Evolutionary conservation across 306 rosid species (phyloP).

Genomic region (Castanopsis chinensis): DNA sequence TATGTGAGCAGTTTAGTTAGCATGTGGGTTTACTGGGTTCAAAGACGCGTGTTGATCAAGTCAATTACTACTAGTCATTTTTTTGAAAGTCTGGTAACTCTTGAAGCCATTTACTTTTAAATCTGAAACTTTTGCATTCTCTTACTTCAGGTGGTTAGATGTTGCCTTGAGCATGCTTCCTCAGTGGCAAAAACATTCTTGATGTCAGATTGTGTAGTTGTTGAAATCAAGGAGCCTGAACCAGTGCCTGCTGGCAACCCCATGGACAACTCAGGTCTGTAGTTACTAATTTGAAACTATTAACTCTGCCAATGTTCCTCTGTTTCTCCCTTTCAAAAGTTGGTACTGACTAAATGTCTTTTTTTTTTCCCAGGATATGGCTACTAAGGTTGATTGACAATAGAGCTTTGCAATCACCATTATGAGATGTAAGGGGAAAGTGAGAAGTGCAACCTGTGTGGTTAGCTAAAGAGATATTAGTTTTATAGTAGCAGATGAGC

Average conservation of each 20-base stretch:
- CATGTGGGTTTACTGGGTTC: too few species aligned
- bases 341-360: neutral
- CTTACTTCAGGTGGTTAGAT: constrained; percentile 77
- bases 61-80: too few species aligned
- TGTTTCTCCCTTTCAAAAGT: neutral
- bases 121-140: neutral
- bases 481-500: neutral
- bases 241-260: constrained; percentile 70
- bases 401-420: neutral
- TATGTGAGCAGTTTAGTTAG: too few species aligned
- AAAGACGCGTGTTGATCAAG: too few species aligned
- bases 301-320: too few species aligned
- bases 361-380: constrained; percentile 54
- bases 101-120: neutral
- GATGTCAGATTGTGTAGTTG: constrained; percentile 99
- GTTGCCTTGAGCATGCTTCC: constrained; percentile 97
- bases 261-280: constrained; percentile 90
- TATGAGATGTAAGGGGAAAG: neutral
- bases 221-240: constrained; percentile 98
- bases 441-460: neutral
- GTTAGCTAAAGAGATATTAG: neutral
- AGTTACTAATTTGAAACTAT: neutral
- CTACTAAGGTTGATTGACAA: constrained; percentile 16
- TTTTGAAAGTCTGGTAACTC: neutral
- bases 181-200: constrained; percentile 97